Evolutionary conservation across 345 rosid species (phyloP).

Genomic region (Passiflora organensis): DNA sequence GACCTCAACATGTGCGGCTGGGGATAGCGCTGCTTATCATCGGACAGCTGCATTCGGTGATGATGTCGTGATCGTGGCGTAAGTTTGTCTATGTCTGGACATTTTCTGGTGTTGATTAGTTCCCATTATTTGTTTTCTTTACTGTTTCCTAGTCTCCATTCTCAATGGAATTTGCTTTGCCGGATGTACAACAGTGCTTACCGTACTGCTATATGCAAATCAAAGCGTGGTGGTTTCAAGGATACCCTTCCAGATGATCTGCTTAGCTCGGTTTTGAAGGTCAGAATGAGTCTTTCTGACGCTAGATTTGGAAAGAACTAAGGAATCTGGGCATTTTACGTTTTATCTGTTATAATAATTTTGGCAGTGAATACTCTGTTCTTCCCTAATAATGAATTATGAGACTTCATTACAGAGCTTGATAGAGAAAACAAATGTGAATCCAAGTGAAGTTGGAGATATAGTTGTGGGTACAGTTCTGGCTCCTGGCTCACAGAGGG

Average conservation of each 20-base stretch:
- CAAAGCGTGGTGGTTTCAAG: slow-evolving; percentile 92
- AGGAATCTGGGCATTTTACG: not conserved
- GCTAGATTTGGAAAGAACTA: not conserved
- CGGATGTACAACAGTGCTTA: slow-evolving; percentile 58
- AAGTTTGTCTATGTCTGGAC: slow-evolving; percentile 26
- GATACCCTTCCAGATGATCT: slow-evolving; percentile 84
- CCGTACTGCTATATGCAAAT: slow-evolving; percentile 87
- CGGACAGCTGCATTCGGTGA: slow-evolving; percentile 74
- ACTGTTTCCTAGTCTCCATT: not conserved
- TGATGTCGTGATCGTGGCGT: slow-evolving; percentile 91
- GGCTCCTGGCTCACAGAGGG: slow-evolving; percentile 84
- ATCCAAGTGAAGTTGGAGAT: slow-evolving; percentile 86
- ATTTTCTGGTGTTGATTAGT: not conserved
- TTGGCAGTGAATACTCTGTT: too few relatives aligned
- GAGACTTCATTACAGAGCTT: slow-evolving; percentile 44
- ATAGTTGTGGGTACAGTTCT: slow-evolving; percentile 90
- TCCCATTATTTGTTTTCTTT: not conserved
- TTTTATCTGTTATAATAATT: not conserved
- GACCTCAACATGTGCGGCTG: slow-evolving; percentile 71
- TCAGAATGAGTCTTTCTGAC: slow-evolving; percentile 15
- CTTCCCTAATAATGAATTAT: not conserved
- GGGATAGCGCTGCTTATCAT: slow-evolving; percentile 48
- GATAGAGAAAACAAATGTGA: slow-evolving; percentile 60
- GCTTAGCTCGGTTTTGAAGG: slow-evolving; percentile 79
- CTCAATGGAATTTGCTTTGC: not conserved